These are phyloP conservation scores for Ceratocystis cubensis DNA, from an alignment of 2,329 filamentous ascomycete species.

Conservation along the genomic window DNA sequence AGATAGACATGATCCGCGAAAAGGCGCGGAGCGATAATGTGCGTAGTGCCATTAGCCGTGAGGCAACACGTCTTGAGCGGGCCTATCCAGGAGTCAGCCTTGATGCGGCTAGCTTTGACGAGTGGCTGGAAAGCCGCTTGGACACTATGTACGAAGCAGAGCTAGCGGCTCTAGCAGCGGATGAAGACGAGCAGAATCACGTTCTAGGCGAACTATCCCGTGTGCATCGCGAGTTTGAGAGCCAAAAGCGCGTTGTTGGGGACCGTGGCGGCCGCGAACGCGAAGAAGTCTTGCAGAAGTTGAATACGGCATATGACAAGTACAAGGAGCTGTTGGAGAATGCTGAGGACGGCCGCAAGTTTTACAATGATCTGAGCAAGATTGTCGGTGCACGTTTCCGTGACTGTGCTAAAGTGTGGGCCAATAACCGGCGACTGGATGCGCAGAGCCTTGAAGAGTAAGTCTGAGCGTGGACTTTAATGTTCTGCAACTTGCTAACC, in stretches of 20 bases:
- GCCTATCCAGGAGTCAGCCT: slow-evolving; percentile 75
- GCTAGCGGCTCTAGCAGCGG: slow-evolving; percentile 54
- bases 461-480: slow-evolving; percentile 25
- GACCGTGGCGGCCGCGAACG: slow-evolving; percentile 54
- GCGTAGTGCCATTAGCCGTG: slow-evolving; percentile 66
- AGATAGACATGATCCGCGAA: slow-evolving; percentile 64
- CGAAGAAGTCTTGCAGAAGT: slow-evolving; percentile 70
- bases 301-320: slow-evolving; percentile 87
- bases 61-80: slow-evolving; percentile 74
- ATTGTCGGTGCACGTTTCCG: slow-evolving; percentile 70
- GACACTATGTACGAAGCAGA: slow-evolving; percentile 67
- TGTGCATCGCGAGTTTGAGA: slow-evolving; percentile 66
- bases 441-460: slow-evolving; percentile 67
- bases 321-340: slow-evolving; percentile 95
- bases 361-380: slow-evolving; percentile 89
- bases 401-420: slow-evolving; percentile 65
- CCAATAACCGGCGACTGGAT: slow-evolving; percentile 67
- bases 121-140: slow-evolving; percentile 73
- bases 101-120: slow-evolving; percentile 80
- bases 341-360: slow-evolving; percentile 80
- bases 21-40: slow-evolving; percentile 83
- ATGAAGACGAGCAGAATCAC: slow-evolving; percentile 63
- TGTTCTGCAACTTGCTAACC: slow-evolving; percentile 17
- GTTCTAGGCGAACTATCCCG: slow-evolving; percentile 57
- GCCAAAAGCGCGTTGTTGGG: slow-evolving; percentile 55